These are phyloP conservation scores for Panellus pusillus DNA, from an alignment of 768 basidiomycete species.

Conservation along the genomic window DNA sequence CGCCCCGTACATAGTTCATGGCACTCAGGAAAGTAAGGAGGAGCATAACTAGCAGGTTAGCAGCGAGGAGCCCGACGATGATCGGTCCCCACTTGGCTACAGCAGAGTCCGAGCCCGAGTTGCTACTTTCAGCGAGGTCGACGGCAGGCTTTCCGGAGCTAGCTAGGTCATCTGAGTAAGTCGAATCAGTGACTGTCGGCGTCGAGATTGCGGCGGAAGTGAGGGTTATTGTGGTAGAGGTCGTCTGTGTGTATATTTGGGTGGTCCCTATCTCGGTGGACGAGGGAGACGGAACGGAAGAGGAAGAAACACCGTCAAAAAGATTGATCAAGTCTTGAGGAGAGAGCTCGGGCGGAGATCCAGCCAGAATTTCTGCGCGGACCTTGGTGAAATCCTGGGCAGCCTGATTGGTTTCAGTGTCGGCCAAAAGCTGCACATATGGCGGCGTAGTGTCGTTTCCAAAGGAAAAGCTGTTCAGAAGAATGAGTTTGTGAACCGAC, in stretches of 20 bases:
- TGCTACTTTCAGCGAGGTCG: slow-evolving; percentile 12
- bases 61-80: slow-evolving; percentile 28
- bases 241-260: too few relatives aligned
- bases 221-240: neutral
- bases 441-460: slow-evolving; percentile 36
- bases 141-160: slow-evolving; percentile 2
- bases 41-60: slow-evolving; percentile 29
- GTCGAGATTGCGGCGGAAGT: neutral
- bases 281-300: neutral
- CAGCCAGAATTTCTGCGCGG: slow-evolving; percentile 27
- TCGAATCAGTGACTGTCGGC: neutral
- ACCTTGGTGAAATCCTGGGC: slow-evolving; percentile 30
- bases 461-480: too few relatives aligned
- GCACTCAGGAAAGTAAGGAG: slow-evolving; percentile 22
- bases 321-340: slow-evolving; percentile 25
- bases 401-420: slow-evolving; percentile 35
- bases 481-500: too few relatives aligned
- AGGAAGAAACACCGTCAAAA: slow-evolving; percentile 13
- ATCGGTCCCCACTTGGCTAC: slow-evolving; percentile 27
- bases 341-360: slow-evolving; percentile 27
- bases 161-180: neutral
- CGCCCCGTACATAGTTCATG: slow-evolving; percentile 27
- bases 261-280: neutral
- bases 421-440: slow-evolving; percentile 41
- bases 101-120: slow-evolving; percentile 10